phyloP scores from a whole-genome alignment of 2,329 filamentous ascomycete species.

The Juglanconis sp. region DNA sequence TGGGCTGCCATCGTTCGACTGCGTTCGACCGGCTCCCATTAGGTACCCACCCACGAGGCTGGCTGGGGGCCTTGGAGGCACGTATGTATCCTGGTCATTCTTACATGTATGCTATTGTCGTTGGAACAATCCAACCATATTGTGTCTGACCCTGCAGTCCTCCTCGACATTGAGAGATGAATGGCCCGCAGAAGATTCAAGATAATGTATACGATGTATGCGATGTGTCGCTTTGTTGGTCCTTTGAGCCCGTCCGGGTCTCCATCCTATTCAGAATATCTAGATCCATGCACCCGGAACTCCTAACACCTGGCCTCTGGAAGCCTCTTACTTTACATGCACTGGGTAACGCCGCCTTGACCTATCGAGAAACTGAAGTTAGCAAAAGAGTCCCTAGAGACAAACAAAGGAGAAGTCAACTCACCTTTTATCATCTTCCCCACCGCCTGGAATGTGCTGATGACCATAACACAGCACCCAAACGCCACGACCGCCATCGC shows the following conservation, averaged over 20 bases:
- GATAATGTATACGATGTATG: not conserved
- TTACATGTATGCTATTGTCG: too few relatives aligned
- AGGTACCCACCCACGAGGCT: too few relatives aligned
- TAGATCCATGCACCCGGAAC: not conserved
- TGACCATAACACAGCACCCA: constrained; percentile 28
- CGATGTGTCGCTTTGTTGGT: not conserved
- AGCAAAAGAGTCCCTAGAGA: not conserved
- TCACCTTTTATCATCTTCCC: constrained; percentile 29
- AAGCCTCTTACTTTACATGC: constrained; percentile 19
- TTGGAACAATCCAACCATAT: too few relatives aligned
- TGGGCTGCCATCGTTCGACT: too few relatives aligned
- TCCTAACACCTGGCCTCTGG: not conserved
- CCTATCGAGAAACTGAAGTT: constrained; percentile 16
- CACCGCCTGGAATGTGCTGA: constrained; percentile 28
- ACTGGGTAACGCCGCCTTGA: constrained; percentile 26
- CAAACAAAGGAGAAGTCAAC: not conserved
- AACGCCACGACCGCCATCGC: constrained; percentile 27
- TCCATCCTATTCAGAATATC: not conserved
- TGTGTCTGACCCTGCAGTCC: too few relatives aligned
- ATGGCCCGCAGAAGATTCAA: too few relatives aligned
- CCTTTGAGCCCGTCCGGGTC: not conserved
- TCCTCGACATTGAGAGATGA: too few relatives aligned
- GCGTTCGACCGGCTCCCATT: too few relatives aligned
- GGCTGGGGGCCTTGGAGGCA: too few relatives aligned
- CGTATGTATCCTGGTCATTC: too few relatives aligned